Evolutionary conservation across 2,329 filamentous ascomycete genomes (phyloP), one percentile per base, ranked within the genome.

Genomic region (Daldinia eschscholtzii): DNA sequence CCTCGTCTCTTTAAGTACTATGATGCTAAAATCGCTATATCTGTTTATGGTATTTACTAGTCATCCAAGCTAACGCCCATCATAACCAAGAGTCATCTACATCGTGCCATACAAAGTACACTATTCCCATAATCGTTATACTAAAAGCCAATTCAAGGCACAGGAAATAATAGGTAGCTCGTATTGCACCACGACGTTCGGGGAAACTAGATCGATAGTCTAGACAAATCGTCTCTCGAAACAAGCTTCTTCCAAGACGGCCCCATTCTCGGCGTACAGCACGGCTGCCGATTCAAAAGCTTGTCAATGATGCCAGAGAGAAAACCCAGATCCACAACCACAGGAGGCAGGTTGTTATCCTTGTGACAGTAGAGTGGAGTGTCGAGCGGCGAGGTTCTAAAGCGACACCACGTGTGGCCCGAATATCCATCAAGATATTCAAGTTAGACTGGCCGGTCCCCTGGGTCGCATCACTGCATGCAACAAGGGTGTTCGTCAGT

Each of bases 181-280:
- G 18, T 26, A 18, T 15, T 20, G 6, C 52, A 39, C 10, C 30
- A 13, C n/a, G 7, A 20, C 10, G 18, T 26, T 9, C n/a, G 10
- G 18, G 26, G 33, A 35, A 7, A 23, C 13, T 39, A 20, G 20
- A 30, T 13, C 13, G 26, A 42, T 39, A 28, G 37, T 15, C 44
- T 42, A 42, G 37, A 52, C 18, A 10, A 18, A 23, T 33, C 41
- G 13, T 33, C 50, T 9, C 52, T 56, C 20, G 28, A 64, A 66
- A 46, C 41, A 64, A 66, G 60, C 57, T 64, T 55, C 52, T 20
- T 64, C 53, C 41, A 60, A 62, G 42, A 60, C 42, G 62, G 39
- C 50, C 33, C 57, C 56, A 62, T 65, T 69, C 57, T 62, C 50
- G 59, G 68, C 57, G 56, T 48, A 10, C 15, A 9, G 23, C n/a